Evolutionary conservation across 805 yeast species (phyloP).

Genomic region (Ogataea parapolymorpha): DNA sequence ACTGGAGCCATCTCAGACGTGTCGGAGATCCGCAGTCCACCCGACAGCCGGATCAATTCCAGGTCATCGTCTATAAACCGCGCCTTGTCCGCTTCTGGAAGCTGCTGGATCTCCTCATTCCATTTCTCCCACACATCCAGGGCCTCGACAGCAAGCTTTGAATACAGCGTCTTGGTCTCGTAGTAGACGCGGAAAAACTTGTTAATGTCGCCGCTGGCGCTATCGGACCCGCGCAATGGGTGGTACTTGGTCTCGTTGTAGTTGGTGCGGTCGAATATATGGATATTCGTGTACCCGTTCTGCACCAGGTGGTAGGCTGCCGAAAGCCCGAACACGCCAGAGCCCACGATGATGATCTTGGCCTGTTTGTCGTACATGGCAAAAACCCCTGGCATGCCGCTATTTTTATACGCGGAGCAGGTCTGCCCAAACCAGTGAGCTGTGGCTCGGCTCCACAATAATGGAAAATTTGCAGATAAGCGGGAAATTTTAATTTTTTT

Average conservation of each 20-base stretch:
- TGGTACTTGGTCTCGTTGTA: constrained; percentile 13
- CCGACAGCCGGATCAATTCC: constrained; percentile 1
- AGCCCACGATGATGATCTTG: constrained; percentile 38
- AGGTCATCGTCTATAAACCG: constrained; percentile 16
- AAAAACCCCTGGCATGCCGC: too few species aligned
- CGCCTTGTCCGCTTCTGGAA: constrained; percentile 17
- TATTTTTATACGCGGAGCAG: not conserved
- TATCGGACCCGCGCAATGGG: constrained; percentile 21
- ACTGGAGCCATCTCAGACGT: constrained; percentile 5
- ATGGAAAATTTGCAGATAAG: not conserved
- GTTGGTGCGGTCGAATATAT: constrained; percentile 18
- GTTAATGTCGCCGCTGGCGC: constrained; percentile 25
- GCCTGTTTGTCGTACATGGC: constrained; percentile 2
- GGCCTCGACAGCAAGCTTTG: constrained; percentile 17
- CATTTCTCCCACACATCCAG: constrained; percentile 16
- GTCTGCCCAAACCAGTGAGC: not conserved
- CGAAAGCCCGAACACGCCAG: constrained; percentile 51
- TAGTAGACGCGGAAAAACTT: constrained; percentile 21
- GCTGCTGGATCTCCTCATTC: constrained; percentile 16
- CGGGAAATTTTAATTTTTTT: not conserved
- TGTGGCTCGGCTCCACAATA: not conserved
- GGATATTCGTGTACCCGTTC: constrained; percentile 20
- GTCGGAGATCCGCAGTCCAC: constrained; percentile 10
- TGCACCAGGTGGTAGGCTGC: constrained; percentile 30
- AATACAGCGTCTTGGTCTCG: constrained; percentile 17